Base-by-base conservation (phyloP, 2,329 filamentous ascomycete species). In the Phialophora expanda region DNA sequence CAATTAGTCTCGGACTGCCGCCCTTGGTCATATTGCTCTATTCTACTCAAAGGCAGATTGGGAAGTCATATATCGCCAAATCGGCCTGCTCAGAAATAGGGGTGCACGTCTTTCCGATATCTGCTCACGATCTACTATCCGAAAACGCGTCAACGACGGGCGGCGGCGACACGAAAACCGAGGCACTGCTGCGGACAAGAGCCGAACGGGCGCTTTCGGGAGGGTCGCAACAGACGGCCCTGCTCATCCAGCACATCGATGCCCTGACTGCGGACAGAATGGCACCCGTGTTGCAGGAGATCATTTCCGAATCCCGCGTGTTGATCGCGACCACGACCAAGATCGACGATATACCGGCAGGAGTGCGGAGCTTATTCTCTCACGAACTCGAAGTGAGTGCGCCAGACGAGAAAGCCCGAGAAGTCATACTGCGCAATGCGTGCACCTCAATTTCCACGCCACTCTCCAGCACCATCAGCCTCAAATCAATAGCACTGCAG, bases 301-400 rank as follows among this genome's bases (percentile, higher is more conserved):
- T 98, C 2, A 79, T 97, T 24, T 83, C 86, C n/a, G 89, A 90
- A 55, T 88, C 88, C 2, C 84, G 95, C 62, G 91, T 98, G 2
- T 80, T 99, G 26, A 89, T 99, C 72, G 94, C 95, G 0, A 99
- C 95, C 0, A 97, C 94, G 0, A 97, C 93, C 6, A 94, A 98
- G 71, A 88, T 97, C 0, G 95, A 98, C 75, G 96, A 98, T 77
- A 87, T 99, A 1, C 91, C 94, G 0, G 93, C 97, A 73, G 91
- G 91, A 0, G 89, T 98, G 22, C 87, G 95, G 61, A 92, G 92
- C 11, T 83, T 98, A 2, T 98, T 99, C 76, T 97, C 93, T 0
- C 94, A 99, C 73, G 95, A 99, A 77, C 84, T 99, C 50, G 94
- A 98, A 74, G 92, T 99, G 86, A 87, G 84, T 53, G 95, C 95